A percentile compares a stretch with the other conserved stretches of the same genome.
These are phyloP conservation scores for Mucuna pruriens DNA, from an alignment of 306 rosid species.

Conservation along the genomic window DNA sequence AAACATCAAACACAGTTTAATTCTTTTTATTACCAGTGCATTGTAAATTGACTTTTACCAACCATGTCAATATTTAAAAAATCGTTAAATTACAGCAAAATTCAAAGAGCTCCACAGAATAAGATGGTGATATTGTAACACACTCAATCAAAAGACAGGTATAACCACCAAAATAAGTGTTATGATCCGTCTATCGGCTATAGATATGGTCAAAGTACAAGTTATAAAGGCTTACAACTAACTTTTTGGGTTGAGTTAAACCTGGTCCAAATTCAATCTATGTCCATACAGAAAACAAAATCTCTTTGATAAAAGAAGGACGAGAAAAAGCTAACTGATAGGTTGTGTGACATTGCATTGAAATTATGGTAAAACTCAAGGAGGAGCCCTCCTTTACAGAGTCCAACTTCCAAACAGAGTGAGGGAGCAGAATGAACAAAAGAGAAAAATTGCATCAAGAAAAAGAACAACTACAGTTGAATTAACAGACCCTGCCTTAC, in stretches of 20 bases:
- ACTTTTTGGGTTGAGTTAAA: no score
- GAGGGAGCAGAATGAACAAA: background rate
- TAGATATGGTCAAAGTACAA: no score
- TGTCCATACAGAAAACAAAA: no score
- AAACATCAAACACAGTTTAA: background rate
- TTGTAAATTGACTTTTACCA: background rate
- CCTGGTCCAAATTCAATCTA: background rate
- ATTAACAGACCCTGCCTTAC: background rate
- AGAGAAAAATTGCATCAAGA: background rate
- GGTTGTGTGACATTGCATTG: no score
- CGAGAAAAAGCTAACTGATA: no score
- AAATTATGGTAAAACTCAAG: no score
- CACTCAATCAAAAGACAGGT: background rate
- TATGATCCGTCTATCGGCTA: no score
- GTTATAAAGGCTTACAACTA: no score
- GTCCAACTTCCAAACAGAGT: no score
- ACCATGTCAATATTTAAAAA: conserved; percentile 6
- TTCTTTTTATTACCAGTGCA: background rate
- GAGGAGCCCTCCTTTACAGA: no score
- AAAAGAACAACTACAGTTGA: background rate
- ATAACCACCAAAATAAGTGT: background rate
- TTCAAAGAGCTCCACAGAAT: background rate
- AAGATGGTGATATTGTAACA: background rate
- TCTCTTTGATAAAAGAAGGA: background rate
- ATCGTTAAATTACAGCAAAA: background rate